Base-by-base conservation (phyloP, 257 asterid species). In the Linaria vulgaris region DNA sequence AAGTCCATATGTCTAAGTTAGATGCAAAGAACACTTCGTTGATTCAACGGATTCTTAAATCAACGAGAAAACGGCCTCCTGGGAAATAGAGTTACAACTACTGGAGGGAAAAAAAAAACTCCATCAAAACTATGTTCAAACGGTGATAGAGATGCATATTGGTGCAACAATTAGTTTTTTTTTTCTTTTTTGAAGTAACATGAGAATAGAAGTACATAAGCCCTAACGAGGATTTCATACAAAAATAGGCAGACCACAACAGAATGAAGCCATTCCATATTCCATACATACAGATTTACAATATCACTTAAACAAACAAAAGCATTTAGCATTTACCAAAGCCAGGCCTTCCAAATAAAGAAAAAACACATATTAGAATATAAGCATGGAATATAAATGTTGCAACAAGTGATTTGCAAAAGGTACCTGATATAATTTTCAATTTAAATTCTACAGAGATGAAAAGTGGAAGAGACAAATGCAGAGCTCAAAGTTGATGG, bases 1-100 rank as follows among this genome's bases (percentile, higher is more conserved):
- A 88, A 76, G 76, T 89, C 97, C 97, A 90, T 87, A 52, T 34
- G 10, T 7, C 9, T 4, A 34, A 3, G 9, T 34, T 3, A 34
- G 41, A 34, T 34, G 5, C 41, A 34, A 34, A 34, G 41, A 27
- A 27, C 34, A 27, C 34, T 27, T 27, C 3, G 34, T 6, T 6
- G 34, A 3, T 27, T 27, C 34, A 27, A 27, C 34, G 4, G 34
- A 3, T 8, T 34, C 41, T 34, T 34, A 4, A 3, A 34, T 34
- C 41, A 34, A 34, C 6, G 9, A 34, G 9, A 34, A 34, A 7
- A 4, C 41, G 10, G 70, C 80, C 63, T 63, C 71, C 75, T 80
- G 53, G 72, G 71, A 66, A n/a, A 73, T 71, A 65, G 59, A 64
- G 69, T 78, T 72, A 78, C 74, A 82, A 72, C 80, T 58, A 72